Percentiles rank a stretch among this genome's conserved stretches.
Conservation (phyloP, 2,329 filamentous ascomycete species). For the Penicillium expansum region DNA sequence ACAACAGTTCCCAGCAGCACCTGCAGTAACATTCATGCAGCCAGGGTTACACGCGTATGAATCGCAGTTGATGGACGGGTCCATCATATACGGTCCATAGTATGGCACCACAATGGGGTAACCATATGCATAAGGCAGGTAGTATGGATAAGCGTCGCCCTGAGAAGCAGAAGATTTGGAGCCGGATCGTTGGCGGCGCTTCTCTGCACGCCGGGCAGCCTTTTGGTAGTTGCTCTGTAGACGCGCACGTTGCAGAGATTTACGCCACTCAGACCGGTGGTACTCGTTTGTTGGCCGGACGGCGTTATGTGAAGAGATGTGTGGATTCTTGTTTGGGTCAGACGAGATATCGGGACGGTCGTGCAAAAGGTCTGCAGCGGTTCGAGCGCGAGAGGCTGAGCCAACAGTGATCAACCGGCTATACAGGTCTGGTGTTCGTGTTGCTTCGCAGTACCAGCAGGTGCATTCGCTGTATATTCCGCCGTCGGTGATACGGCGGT, state of each 20-base stretch:
- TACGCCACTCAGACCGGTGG: constrained; percentile 13
- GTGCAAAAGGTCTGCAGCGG: constrained; percentile 49
- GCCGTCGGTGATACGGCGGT: constrained; percentile 61
- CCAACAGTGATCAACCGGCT: constrained; percentile 39
- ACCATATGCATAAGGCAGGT: constrained; percentile 44
- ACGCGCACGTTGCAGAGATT: constrained; percentile 32
- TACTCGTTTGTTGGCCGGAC: constrained; percentile 41
- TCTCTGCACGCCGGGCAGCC: constrained; percentile 33
- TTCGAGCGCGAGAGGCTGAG: constrained; percentile 53
- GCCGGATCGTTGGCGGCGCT: constrained; percentile 32
- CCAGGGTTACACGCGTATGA: constrained; percentile 47
- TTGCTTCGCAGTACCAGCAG: constrained; percentile 65
- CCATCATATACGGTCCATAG: constrained; percentile 49
- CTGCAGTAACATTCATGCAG: constrained; percentile 43
- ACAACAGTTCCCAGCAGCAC: constrained; percentile 48
- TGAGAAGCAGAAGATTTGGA: constrained; percentile 24
- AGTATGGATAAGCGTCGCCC: constrained; percentile 6
- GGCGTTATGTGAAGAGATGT: constrained; percentile 72
- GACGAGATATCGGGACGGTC: constrained; percentile 44
- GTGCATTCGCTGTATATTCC: constrained; percentile 55
- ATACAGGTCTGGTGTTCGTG: constrained; percentile 57
- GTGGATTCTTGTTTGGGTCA: constrained; percentile 57
- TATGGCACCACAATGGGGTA: constrained; percentile 46
- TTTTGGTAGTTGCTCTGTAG: constrained; percentile 53
- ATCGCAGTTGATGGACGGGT: constrained; percentile 41